Base-by-base conservation (phyloP, 768 basidiomycete genomes). In the Mrakia gelida region DNA sequence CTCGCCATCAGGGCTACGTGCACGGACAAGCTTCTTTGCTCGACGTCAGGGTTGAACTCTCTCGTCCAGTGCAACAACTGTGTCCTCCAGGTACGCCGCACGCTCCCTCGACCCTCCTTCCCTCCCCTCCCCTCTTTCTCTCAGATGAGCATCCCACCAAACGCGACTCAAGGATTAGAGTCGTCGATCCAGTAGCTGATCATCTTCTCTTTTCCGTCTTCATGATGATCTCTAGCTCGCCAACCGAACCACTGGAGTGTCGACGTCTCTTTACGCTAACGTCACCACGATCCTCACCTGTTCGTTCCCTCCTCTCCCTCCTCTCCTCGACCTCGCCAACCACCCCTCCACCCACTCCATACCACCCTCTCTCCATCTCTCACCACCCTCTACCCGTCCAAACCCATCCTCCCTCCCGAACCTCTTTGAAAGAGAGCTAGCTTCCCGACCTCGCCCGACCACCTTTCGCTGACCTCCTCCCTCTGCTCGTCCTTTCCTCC, bases 31-130 rank as follows among this genome's bases (percentile, higher is more conserved):
- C 28, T 45, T 16, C 65, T 78, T 28, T 78, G 77, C 62, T 73
- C 62, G 45, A 68, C 62, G 16, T 10, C 61, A 18, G 77, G 77
- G 1, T 61, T 78, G 62, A 74, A 78, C 72, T 26, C 62, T 45
- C 77, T 78, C 72, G 65, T 78, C 18, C 68, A 61, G 26, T 78
- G 77, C 72, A 73, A 78, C 72, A 67, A 63, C 45, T 73, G 77
- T 71, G 43, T 73, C 38, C 77, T 78, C 32, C 45, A 18, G 38
- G 61, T 62, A 28, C 59, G 59, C 54, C 59, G 59, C 54, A 41
- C 26, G 45, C 26, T 73, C 71, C 38, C 52, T 73, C 71, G 52
- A 43, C 43, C 18, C 72, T 15, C 7, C 52, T 15, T 41, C 41
- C 61, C 45, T 49, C n/a, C 26, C 9, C 18, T 59, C 21, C 30